Evolutionary conservation across 352 stramenopile species (phyloP).

Genomic region (Phytophthora hybrid): DNA sequence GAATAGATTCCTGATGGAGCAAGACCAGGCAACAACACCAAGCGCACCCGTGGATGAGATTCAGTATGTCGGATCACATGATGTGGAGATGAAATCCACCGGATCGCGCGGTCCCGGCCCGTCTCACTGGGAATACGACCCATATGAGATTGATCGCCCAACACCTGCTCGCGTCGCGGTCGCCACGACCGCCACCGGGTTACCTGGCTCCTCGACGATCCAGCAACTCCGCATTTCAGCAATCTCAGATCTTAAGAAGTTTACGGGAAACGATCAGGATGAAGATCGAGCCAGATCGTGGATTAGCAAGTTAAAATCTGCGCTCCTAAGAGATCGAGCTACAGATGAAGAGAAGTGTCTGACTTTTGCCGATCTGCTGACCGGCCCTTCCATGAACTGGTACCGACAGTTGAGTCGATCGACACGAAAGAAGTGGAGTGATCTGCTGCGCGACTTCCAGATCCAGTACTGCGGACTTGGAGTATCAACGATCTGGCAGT

Average conservation of each 20-base stretch:
- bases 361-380: conserved; percentile 6
- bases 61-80: no score
- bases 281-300: background rate
- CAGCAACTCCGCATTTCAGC: background rate
- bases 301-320: conserved; percentile 4
- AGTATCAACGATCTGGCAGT: no score
- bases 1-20: no score
- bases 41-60: no score
- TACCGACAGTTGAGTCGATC: conserved; percentile 1
- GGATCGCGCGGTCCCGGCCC: no score
- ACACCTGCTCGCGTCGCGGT: background rate
- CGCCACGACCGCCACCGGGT: background rate
- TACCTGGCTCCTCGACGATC: no score
- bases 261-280: background rate
- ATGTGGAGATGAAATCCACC: no score
- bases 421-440: no score
- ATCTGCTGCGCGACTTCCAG: no score
- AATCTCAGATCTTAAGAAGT: background rate
- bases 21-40: no score
- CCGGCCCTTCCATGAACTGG: conserved; percentile 1
- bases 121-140: no score
- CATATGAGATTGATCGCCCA: background rate
- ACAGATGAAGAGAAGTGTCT: background rate
- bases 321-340: background rate
- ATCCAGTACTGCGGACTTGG: no score